Percentiles rank a stretch among this genome's conserved stretches.
phyloP scores from a whole-genome alignment of 257 asterid species.

The Sherardia arvensis region DNA sequence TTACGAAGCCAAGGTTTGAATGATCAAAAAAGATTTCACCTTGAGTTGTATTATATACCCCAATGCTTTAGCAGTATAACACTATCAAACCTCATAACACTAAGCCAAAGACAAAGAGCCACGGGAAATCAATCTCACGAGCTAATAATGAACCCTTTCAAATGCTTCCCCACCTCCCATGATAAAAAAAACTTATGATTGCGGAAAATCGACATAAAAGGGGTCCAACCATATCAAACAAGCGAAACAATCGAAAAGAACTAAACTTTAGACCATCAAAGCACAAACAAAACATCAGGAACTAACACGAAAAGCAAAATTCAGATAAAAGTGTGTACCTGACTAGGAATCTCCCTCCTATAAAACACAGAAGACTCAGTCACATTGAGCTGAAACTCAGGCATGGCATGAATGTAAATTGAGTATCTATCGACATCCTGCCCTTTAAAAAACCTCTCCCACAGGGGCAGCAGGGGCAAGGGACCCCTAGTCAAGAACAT shows the following conservation, averaged over 20 bases:
- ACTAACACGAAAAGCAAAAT: constrained; percentile 9
- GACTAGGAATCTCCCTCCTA: constrained; percentile 73
- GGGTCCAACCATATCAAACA: background rate
- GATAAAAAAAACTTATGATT: too few species aligned
- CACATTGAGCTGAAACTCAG: constrained; percentile 56
- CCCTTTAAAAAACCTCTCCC: constrained; percentile 85
- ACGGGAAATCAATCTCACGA: background rate
- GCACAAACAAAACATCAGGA: constrained; percentile 9
- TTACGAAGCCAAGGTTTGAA: background rate
- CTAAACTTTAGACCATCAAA: background rate
- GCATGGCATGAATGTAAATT: constrained; percentile 68
- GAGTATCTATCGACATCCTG: constrained; percentile 58
- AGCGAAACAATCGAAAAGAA: background rate
- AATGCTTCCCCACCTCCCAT: too few species aligned
- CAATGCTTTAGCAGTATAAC: background rate
- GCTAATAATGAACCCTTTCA: background rate
- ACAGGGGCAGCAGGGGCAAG: constrained; percentile 71
- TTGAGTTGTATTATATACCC: background rate
- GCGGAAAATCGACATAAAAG: too few species aligned
- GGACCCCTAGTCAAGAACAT: constrained; percentile 90
- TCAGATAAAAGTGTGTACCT: constrained; percentile 39
- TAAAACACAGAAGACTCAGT: constrained; percentile 59
- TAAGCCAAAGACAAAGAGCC: background rate
- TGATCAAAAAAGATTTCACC: background rate
- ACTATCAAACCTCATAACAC: background rate